Conservation (phyloP, 495 filamentous ascomycete species). For the Lepidopterella palustris region DNA sequence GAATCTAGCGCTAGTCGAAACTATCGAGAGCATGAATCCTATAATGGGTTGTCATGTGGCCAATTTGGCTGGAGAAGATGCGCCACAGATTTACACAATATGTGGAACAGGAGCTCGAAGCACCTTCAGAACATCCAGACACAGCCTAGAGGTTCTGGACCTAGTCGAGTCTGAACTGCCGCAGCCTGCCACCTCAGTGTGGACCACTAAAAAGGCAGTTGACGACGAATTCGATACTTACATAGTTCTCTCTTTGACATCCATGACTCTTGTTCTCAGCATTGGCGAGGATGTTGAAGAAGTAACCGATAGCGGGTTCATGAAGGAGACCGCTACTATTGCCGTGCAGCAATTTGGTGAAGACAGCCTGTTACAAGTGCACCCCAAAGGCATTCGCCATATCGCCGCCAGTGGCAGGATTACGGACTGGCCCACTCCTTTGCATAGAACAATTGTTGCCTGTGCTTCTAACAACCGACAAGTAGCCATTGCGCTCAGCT, state of each 20-base stretch:
- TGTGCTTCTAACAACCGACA: constrained; percentile 90
- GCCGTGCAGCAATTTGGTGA: constrained; percentile 92
- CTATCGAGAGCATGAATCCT: constrained; percentile 83
- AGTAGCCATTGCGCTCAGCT: constrained; percentile 87
- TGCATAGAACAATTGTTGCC: constrained; percentile 92
- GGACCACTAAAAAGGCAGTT: constrained; percentile 86
- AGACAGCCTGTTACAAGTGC: constrained; percentile 87
- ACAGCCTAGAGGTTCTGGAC: constrained; percentile 87
- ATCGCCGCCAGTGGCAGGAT: constrained; percentile 61
- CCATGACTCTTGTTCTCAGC: constrained; percentile 75
- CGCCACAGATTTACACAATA: constrained; percentile 90
- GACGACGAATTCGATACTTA: constrained; percentile 77
- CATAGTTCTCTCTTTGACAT: constrained; percentile 63
- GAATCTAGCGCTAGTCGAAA: constrained; percentile 79
- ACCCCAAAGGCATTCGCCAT: constrained; percentile 89
- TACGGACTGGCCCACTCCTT: constrained; percentile 90
- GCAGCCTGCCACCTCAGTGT: constrained; percentile 77
- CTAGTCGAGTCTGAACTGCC: constrained; percentile 89
- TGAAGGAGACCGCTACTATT: constrained; percentile 77
- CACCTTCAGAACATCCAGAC: constrained; percentile 82
- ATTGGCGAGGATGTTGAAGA: constrained; percentile 97
- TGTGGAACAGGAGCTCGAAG: constrained; percentile 84
- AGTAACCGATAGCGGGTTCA: constrained; percentile 85
- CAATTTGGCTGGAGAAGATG: constrained; percentile 84
- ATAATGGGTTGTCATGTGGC: constrained; percentile 82